Evolutionary conservation across 164 flowering plant genomes (phyloP).

Genomic region (Liquidambar formosana): DNA sequence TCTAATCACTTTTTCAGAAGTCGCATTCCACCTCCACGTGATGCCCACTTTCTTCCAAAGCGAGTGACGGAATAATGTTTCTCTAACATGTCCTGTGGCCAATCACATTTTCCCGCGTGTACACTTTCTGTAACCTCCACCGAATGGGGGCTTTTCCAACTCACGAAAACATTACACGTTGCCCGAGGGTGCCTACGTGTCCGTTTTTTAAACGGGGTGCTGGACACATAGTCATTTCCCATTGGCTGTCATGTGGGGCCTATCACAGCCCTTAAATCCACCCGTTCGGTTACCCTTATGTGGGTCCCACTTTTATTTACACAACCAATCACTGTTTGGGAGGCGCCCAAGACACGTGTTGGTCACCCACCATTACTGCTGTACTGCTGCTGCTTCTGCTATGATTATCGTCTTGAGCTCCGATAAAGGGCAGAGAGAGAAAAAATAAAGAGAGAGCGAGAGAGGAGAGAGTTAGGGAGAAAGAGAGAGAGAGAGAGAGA

Average conservation of each 20-base stretch:
- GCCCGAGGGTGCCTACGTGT: too few relatives aligned
- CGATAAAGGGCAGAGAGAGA: neutral
- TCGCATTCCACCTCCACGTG: too few relatives aligned
- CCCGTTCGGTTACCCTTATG: neutral
- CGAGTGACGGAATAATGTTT: too few relatives aligned
- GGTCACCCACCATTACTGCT: neutral
- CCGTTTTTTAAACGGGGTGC: neutral
- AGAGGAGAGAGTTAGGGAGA: neutral
- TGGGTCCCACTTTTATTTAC: neutral
- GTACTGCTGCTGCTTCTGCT: neutral
- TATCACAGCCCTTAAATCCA: neutral
- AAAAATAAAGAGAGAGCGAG: neutral
- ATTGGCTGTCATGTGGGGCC: neutral
- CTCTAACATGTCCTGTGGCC: too few relatives aligned
- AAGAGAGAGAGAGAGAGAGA: conserved; percentile 14
- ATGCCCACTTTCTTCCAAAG: too few relatives aligned
- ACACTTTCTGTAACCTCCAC: too few relatives aligned
- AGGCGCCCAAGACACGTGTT: conserved; percentile 1
- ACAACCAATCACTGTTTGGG: neutral
- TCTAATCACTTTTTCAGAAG: too few relatives aligned
- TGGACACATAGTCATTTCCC: neutral
- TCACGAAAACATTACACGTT: too few relatives aligned
- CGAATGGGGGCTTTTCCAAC: too few relatives aligned
- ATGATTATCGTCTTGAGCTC: neutral
- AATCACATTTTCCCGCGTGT: too few relatives aligned